phyloP scores from a whole-genome alignment of 2,329 filamentous ascomycete species.

The Ophiostoma pallidulum region DNA sequence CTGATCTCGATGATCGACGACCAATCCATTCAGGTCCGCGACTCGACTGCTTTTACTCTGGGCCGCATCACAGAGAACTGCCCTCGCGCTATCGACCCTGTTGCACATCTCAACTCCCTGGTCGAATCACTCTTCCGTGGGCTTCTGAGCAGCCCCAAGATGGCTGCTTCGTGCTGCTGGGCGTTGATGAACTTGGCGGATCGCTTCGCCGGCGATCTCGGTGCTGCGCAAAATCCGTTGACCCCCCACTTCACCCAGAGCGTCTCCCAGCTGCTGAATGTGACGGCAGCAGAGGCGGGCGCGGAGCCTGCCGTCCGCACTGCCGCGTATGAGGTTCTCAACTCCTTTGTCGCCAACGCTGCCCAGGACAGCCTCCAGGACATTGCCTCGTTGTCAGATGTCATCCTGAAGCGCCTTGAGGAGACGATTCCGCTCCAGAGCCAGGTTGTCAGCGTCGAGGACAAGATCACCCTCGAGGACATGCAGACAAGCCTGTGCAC shows the following conservation, averaged over 20 bases:
- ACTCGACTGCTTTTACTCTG: conserved; percentile 91
- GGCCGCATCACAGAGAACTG: conserved; percentile 93
- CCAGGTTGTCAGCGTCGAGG: conserved; percentile 94
- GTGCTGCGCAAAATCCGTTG: conserved; percentile 67
- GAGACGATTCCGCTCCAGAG: conserved; percentile 80
- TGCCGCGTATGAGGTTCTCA: conserved; percentile 93
- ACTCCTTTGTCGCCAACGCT: conserved; percentile 85
- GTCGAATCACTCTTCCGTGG: conserved; percentile 86
- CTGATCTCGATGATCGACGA: conserved; percentile 91
- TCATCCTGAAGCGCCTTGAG: conserved; percentile 84
- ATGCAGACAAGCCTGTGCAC: conserved; percentile 95
- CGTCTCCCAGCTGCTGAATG: conserved; percentile 71
- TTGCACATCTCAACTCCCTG: conserved; percentile 70
- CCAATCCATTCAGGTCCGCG: conserved; percentile 77
- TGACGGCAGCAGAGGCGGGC: conserved; percentile 62
- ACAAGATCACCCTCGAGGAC: conserved; percentile 90
- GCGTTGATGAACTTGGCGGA: conserved; percentile 97
- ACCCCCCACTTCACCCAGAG: conserved; percentile 91
- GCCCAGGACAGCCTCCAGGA: conserved; percentile 75
- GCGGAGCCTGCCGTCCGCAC: conserved; percentile 84
- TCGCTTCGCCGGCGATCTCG: conserved; percentile 80
- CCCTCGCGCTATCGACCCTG: conserved; percentile 81
- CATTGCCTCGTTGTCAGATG: conserved; percentile 73
- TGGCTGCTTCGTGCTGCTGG: conserved; percentile 98
- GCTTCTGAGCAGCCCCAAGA: conserved; percentile 84